Evolutionary conservation across 2,329 filamentous ascomycete species (phyloP).

Genomic region (Bimuria novae-zelandiae): DNA sequence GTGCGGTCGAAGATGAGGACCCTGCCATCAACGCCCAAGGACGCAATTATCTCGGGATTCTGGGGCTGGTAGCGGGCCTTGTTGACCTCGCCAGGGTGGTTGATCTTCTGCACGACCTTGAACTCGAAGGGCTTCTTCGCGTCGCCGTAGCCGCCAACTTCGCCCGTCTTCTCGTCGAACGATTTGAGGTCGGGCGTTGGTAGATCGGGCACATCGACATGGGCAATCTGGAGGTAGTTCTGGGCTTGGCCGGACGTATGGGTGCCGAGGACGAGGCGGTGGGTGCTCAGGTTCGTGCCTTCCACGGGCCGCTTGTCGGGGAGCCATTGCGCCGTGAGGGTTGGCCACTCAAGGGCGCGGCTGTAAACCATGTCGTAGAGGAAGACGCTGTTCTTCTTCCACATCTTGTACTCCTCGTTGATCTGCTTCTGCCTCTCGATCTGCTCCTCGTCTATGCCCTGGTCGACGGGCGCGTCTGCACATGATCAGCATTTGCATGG

Average conservation of each 20-base stretch:
- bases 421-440: slow-evolving; percentile 83
- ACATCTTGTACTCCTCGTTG: slow-evolving; percentile 99
- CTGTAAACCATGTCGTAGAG: slow-evolving; percentile 97
- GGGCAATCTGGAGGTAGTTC: slow-evolving; percentile 94
- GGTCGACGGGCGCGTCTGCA: slow-evolving; percentile 47
- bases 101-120: slow-evolving; percentile 91
- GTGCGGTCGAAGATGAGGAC: slow-evolving; percentile 95
- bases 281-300: slow-evolving; percentile 83
- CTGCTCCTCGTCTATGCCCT: slow-evolving; percentile 69
- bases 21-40: slow-evolving; percentile 83
- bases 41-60: slow-evolving; percentile 95
- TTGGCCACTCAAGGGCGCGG: slow-evolving; percentile 95
- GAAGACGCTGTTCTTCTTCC: slow-evolving; percentile 99
- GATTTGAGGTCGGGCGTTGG: slow-evolving; percentile 74
- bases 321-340: slow-evolving; percentile 96
- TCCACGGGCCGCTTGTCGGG: slow-evolving; percentile 69
- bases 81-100: slow-evolving; percentile 96
- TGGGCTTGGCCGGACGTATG: slow-evolving; percentile 85
- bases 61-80: slow-evolving; percentile 98
- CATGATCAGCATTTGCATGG: background rate
- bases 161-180: slow-evolving; percentile 88
- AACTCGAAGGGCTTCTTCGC: slow-evolving; percentile 80
- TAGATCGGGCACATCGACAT: slow-evolving; percentile 87
- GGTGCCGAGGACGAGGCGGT: slow-evolving; percentile 90
- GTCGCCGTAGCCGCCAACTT: slow-evolving; percentile 91